phyloP scores from a whole-genome alignment of 495 filamentous ascomycete genomes.

The Penicillium pancosmium region DNA sequence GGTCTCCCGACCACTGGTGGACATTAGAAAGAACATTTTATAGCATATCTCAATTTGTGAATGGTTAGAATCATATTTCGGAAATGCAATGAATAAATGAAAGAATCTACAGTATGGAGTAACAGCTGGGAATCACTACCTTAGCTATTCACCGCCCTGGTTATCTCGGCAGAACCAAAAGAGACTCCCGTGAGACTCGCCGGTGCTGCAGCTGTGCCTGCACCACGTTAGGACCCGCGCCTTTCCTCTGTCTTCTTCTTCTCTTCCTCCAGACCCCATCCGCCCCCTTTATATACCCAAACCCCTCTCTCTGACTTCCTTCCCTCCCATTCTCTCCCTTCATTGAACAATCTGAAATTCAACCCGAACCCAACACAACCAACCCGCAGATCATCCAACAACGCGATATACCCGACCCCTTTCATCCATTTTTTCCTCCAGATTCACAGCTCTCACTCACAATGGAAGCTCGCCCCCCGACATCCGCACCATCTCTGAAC shows the following conservation, averaged over 20 bases:
- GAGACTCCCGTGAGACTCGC: constrained; percentile 6
- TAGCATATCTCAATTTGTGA: neutral
- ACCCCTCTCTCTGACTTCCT: too few species aligned
- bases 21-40: constrained; percentile 39
- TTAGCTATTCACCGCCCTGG: constrained; percentile 21
- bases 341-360: too few species aligned
- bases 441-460: constrained; percentile 21
- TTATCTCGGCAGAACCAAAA: constrained; percentile 34
- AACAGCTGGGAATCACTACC: neutral
- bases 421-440: neutral
- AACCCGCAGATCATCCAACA: neutral
- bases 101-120: neutral
- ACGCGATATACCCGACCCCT: neutral
- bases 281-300: too few species aligned
- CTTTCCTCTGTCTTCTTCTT: neutral
- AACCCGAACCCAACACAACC: neutral
- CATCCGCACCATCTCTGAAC: constrained; percentile 37
- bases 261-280: too few species aligned
- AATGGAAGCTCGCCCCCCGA: constrained; percentile 35
- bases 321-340: too few species aligned
- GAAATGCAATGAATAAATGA: neutral
- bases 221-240: neutral
- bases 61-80: neutral
- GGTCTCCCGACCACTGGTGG: constrained; percentile 69
- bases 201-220: neutral